Percentiles rank a stretch among this genome's conserved stretches.
Conservation (phyloP, 2,329 filamentous ascomycete genomes). For the Bipolaris oryzae region DNA sequence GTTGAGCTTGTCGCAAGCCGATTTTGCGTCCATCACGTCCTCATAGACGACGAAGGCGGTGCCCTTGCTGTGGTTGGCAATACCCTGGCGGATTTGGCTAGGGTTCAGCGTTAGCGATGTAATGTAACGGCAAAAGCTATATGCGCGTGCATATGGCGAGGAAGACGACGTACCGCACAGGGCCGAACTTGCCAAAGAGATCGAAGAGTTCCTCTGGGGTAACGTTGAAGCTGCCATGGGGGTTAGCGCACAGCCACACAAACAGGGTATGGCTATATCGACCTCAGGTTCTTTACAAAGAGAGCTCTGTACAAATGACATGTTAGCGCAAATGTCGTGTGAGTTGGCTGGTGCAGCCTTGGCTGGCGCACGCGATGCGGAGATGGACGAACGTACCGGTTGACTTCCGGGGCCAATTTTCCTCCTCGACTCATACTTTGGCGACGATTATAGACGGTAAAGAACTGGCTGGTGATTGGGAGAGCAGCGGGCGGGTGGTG, state of each 20-base stretch:
- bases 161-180: slow-evolving; percentile 75
- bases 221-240: slow-evolving; percentile 83
- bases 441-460: slow-evolving; percentile 32
- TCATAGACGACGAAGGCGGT: slow-evolving; percentile 99
- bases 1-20: slow-evolving; percentile 99
- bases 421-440: slow-evolving; percentile 91
- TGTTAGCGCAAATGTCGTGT: slow-evolving; percentile 43
- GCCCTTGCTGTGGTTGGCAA: slow-evolving; percentile 95
- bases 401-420: slow-evolving; percentile 99
- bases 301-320: slow-evolving; percentile 72
- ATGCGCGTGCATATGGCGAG: slow-evolving; percentile 13
- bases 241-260: slow-evolving; percentile 19
- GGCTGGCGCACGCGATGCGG: slow-evolving; percentile 23
- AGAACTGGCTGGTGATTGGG: slow-evolving; percentile 31
- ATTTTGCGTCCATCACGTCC: slow-evolving; percentile 98
- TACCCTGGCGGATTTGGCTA: slow-evolving; percentile 98
- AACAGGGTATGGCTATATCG: slow-evolving; percentile 21
- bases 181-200: slow-evolving; percentile 96
- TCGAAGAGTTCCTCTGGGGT: slow-evolving; percentile 97
- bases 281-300: slow-evolving; percentile 99
- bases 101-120: slow-evolving; percentile 27
- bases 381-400: slow-evolving; percentile 70
- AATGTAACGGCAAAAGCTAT: not conserved
- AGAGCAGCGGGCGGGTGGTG: slow-evolving; percentile 16
- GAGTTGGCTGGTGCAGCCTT: slow-evolving; percentile 29